Conservation (phyloP, 495 filamentous ascomycete species). For the Neurospora sp. region DNA sequence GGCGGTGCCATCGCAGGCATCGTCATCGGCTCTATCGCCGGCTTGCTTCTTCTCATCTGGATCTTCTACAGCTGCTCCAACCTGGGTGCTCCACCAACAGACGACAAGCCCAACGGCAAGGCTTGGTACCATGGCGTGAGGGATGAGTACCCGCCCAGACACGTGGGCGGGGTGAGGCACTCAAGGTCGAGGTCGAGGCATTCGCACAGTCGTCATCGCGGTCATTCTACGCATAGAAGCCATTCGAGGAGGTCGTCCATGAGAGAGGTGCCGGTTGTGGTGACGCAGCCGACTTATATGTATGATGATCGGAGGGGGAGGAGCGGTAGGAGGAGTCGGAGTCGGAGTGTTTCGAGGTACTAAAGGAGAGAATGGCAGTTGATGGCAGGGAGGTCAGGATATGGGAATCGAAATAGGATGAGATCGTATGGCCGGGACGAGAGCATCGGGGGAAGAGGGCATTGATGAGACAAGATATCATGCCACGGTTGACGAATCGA, state of each 20-base stretch:
- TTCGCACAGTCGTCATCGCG: background rate
- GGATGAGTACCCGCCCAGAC: conserved; percentile 7
- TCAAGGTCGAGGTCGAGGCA: background rate
- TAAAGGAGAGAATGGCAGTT: background rate
- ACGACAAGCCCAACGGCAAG: conserved; percentile 1
- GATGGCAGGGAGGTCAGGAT: background rate
- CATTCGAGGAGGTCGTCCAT: conserved; percentile 1
- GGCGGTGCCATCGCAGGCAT: conserved; percentile 51
- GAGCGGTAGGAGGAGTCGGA: background rate
- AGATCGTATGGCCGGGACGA: background rate
- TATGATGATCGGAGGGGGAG: conserved; percentile 1
- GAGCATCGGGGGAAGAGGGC: background rate
- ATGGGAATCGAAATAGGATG: background rate
- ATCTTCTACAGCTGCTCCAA: conserved; percentile 34
- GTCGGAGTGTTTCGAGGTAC: conserved; percentile 1
- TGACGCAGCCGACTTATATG: conserved; percentile 1
- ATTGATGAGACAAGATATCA: background rate
- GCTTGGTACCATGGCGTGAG: conserved; percentile 22
- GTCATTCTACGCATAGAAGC: background rate
- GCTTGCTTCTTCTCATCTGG: conserved; percentile 45
- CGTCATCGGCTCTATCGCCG: conserved; percentile 48
- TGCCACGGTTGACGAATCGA: background rate
- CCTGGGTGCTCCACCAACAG: conserved; percentile 22
- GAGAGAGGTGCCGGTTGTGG: conserved; percentile 7
- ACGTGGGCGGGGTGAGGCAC: background rate